Conservation (phyloP, 169 alveolate species). For the Eimeria maxima region DNA sequence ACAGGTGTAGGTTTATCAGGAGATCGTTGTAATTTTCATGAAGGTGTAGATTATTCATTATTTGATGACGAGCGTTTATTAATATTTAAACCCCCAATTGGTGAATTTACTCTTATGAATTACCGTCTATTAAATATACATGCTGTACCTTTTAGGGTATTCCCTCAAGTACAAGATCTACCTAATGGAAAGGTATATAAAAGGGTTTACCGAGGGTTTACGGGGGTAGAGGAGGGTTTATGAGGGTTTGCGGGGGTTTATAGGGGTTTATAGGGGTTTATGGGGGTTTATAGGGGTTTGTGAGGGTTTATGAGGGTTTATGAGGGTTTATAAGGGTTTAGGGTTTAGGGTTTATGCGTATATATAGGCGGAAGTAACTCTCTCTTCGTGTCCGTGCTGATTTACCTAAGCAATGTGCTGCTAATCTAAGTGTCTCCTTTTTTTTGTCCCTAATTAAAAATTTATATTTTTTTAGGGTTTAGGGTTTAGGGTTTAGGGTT, state of each 20-base stretch:
- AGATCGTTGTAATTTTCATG: conserved; percentile 97
- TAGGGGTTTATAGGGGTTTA: neutral
- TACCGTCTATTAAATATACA: conserved; percentile 92
- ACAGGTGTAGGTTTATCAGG: too few species aligned
- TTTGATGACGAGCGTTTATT: conserved; percentile 92
- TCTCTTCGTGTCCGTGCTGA: too few species aligned
- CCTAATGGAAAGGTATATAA: conserved; percentile 84
- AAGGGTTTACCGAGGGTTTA: neutral
- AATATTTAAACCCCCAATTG: conserved; percentile 97
- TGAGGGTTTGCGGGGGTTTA: neutral
- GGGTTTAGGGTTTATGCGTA: conserved; percentile 34
- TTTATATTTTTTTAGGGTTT: too few species aligned
- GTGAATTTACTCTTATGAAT: conserved; percentile 98
- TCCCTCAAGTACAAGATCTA: conserved; percentile 79
- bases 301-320: neutral
- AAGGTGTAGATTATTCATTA: conserved; percentile 95
- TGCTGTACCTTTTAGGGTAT: conserved; percentile 90
- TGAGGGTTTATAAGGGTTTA: neutral
- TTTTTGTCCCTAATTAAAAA: too few species aligned
- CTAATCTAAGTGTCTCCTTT: too few species aligned
- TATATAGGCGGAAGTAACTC: too few species aligned
- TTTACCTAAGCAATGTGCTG: too few species aligned
- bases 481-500: conserved; percentile 33
- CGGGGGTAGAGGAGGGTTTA: neutral
- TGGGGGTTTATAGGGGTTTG: neutral